Percentiles rank a stretch among this genome's conserved stretches.
Conservation (phyloP, 257 asterid genomes). For the Thymus quinquecostatus region DNA sequence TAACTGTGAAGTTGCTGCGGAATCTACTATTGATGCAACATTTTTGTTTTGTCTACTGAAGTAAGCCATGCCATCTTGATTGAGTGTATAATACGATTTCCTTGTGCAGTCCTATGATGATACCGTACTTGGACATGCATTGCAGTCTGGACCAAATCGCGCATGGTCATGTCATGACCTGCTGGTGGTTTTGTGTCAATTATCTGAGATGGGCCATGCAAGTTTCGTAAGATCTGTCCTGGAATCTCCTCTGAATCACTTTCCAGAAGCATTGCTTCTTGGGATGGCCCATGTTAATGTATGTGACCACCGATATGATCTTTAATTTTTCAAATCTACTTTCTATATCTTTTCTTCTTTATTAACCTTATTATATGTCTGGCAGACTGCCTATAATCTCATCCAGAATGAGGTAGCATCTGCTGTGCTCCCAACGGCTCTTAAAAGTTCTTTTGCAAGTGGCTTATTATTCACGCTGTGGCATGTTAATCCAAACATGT, state of each 20-base stretch:
- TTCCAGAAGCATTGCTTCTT: conserved; percentile 85
- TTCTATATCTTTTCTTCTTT: conserved; percentile 18
- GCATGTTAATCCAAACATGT: conserved; percentile 72
- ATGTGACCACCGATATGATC: conserved; percentile 31
- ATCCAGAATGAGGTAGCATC: conserved; percentile 79
- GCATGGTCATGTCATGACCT: conserved; percentile 89
- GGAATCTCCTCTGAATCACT: conserved; percentile 72
- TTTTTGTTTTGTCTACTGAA: conserved; percentile 24
- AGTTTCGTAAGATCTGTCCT: conserved; percentile 72
- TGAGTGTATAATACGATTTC: conserved; percentile 19
- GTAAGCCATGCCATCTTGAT: conserved; percentile 3
- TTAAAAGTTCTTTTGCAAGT: conserved; percentile 51
- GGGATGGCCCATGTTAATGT: conserved; percentile 93
- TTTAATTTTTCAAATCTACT: background rate
- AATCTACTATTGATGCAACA: conserved; percentile 19
- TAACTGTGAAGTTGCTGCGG: conserved; percentile 3
- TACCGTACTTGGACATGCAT: conserved; percentile 55
- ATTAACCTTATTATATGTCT: conserved; percentile 30
- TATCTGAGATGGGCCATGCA: conserved; percentile 97
- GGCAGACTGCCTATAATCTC: conserved; percentile 93
- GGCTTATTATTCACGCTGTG: conserved; percentile 61
- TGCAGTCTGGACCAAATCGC: conserved; percentile 61
- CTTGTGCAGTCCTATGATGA: conserved; percentile 62
- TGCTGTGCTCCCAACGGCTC: conserved; percentile 58
- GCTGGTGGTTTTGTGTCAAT: conserved; percentile 79